A percentile compares a stretch with the other conserved stretches of the same genome.
Conservation (phyloP, 2,329 filamentous ascomycete species). For the Alternaria panax region DNA sequence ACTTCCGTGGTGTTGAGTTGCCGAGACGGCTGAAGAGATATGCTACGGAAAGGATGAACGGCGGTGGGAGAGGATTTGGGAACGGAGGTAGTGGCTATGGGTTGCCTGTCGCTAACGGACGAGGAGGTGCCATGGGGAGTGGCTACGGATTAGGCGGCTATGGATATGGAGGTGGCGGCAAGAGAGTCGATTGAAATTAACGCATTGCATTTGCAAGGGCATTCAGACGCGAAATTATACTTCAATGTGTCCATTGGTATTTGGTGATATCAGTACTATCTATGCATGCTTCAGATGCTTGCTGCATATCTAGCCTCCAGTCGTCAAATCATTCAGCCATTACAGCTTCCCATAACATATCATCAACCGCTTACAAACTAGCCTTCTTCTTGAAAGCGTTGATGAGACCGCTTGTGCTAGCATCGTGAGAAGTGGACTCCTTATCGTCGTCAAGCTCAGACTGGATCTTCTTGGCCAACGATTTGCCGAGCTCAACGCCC, state of each 20-base stretch:
- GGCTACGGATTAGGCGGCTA: conserved; percentile 53
- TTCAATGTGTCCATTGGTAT: conserved; percentile 10
- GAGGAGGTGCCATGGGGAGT: conserved; percentile 52
- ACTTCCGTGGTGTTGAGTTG: conserved; percentile 62
- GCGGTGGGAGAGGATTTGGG: conserved; percentile 49
- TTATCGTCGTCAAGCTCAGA: conserved; percentile 82
- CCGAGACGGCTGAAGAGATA: conserved; percentile 63
- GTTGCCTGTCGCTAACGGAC: conserved; percentile 37
- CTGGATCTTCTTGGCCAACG: conserved; percentile 75
- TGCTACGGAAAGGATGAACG: conserved; percentile 60
- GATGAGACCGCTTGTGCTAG: conserved; percentile 87
- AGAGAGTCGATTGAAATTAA: conserved; percentile 50
- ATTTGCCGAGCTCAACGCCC: conserved; percentile 98
- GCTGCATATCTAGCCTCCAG: conserved; percentile 5
- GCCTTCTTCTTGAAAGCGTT: conserved; percentile 87
- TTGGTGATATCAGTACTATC: conserved; percentile 9
- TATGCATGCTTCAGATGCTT: conserved; percentile 8
- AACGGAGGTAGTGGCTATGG: conserved; percentile 40
- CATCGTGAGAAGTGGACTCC: conserved; percentile 77
- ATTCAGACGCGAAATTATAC: background rate
- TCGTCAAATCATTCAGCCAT: conserved; percentile 23
- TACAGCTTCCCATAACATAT: conserved; percentile 4
- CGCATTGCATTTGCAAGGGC: background rate
- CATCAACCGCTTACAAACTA: conserved; percentile 37
- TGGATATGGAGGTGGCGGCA: conserved; percentile 53